Evolutionary conservation across 2,329 filamentous ascomycete species (phyloP), one percentile per base, ranked within the genome.

Genomic region (Onygena corvina): DNA sequence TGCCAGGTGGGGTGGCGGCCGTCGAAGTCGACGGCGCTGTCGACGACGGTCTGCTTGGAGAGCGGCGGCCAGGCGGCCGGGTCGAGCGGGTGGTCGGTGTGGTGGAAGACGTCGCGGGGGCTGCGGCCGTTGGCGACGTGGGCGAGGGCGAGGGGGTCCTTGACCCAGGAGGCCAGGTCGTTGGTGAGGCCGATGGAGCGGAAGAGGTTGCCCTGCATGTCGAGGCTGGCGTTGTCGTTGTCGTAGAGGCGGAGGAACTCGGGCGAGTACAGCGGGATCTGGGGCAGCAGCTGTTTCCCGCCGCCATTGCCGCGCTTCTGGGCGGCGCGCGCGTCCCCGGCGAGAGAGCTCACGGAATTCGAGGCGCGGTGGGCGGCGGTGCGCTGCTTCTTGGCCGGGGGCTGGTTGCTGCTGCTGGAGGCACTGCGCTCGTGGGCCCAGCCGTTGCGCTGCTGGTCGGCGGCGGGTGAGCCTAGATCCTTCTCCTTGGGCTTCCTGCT

Each of bases 401-500:
- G 80, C n/a, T 71, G 69, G 12, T 40, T 14, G 20, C 20, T 20
- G 5, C 36, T 18, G 36, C 27, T 29, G 27, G 75, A 75, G 47
- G 84, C 81, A 51, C 74, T 71, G 53, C 77, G 75, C 50, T 76
- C 71, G 35, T 72, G 70, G 46, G 70, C 65, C 70, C 71, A 80
- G 46, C 84, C 84, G 61, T 88, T 89, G 46, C 80, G 69, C 59
- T 80, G 77, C 27, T 81, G 64, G 12, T 36, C 81, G 80, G 46
- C 7, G 9, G 35, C 20, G 14, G 36, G 36, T 7, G 36, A 40
- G 36, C 36, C 36, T 18, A 30, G 31, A 25, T 18, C 20, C 16
- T 48, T 18, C 12, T 88, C 85, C 63, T 88, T 93, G 31, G 76
- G 66, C 67, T 89, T 94, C 73, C 93, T 95, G 72, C 89, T n/a